Percentiles rank a stretch among this genome's conserved stretches.
Evolutionary conservation across 2,329 filamentous ascomycete genomes (phyloP).

Genomic region (Emmonsiellopsis sp.): DNA sequence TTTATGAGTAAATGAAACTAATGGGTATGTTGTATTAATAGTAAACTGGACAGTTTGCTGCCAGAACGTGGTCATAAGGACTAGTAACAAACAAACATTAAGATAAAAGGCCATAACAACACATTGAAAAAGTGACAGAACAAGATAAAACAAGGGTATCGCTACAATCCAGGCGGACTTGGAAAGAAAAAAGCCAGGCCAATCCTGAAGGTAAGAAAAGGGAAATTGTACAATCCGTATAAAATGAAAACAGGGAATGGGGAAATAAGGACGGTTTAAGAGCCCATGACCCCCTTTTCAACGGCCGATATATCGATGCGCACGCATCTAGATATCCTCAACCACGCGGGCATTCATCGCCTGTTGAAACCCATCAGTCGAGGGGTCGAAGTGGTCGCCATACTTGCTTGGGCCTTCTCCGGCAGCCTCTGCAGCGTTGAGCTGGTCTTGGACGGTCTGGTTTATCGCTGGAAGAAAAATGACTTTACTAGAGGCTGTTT

Average conservation of each 20-base stretch:
- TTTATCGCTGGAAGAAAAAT: constrained; percentile 65
- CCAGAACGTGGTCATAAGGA: too few species aligned
- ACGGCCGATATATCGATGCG: neutral
- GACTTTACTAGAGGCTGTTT: constrained; percentile 78
- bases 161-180: neutral
- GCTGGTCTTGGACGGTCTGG: constrained; percentile 47
- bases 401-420: constrained; percentile 49
- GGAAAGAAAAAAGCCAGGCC: neutral
- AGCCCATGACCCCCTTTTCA: neutral
- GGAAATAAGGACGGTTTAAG: neutral
- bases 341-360: constrained; percentile 74
- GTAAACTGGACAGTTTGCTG: too few species aligned
- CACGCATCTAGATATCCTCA: constrained; percentile 63
- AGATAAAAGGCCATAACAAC: neutral
- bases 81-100: too few species aligned
- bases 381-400: constrained; percentile 25
- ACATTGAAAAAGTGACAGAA: neutral
- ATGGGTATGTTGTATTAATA: too few species aligned
- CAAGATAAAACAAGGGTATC: neutral
- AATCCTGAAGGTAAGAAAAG: neutral
- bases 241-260: neutral
- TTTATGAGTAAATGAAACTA: too few species aligned
- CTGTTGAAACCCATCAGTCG: constrained; percentile 58
- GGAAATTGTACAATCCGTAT: neutral
- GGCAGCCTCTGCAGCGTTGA: constrained; percentile 40